Base-by-base conservation (phyloP, 2,329 filamentous ascomycete species). In the Calcarisporium arbuscula region DNA sequence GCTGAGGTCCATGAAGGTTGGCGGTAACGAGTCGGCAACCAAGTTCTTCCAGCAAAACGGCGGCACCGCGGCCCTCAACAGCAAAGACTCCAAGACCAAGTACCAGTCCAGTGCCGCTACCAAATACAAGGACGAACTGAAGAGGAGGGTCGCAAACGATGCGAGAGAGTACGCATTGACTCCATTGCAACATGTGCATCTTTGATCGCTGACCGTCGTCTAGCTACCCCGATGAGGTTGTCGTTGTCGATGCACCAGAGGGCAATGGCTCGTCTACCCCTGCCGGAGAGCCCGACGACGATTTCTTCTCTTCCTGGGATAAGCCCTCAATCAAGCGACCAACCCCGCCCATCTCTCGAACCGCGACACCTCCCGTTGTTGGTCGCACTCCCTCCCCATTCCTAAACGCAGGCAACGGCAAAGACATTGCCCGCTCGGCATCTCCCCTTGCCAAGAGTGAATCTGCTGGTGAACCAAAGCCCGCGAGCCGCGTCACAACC, bases 221-320 rank as follows among this genome's bases (percentile, higher is more conserved):
- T 52, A 94, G 88, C 51, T 85, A 82, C 61, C 90, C 90, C 9
- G 72, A 77, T 21, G 86, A 94, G 58, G 89, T 96, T 19, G 75
- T 90, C 17, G 80, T 95, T 46, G 84, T 80, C 38, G 92, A 96
- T 51, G 68, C 75, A 20, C 70, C 73, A 43, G 74, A 79, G 17
- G 67, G 73, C 31, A 81, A 86, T 40, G 80, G 76, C 46, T 70
- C 77, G 23, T 77, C 73, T 46, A 94, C 87, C 9, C 85, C 89
- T n/a, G 75, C 83, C 29, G 83, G 80, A 47, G 88, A 95, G 47
- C 72, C 77, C 16, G 89, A 95, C 49, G 89, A 95, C 53, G 92
- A 96, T 58, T 98, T 98, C 71, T 98, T 98, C 65, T 95, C 90
- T 8, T 95, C 88, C 1, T 98, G 90, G 92, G 92, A 96, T 56